Evolutionary conservation across 164 flowering plant species (phyloP), one percentile per base, ranked within the genome.

Genomic region (Macadamia integrifolia): DNA sequence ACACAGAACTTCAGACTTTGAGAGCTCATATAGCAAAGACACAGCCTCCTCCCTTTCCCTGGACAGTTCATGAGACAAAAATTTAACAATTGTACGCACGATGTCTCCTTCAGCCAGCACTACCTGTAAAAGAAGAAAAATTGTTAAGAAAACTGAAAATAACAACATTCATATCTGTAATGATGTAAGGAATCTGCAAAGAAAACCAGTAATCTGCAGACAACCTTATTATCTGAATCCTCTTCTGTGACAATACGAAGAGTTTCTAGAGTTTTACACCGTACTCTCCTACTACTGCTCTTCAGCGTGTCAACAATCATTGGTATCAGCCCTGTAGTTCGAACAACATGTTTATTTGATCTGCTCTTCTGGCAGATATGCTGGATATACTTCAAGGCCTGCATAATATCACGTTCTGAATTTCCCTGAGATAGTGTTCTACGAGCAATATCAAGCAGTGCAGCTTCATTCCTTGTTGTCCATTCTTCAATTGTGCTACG

Each of bases 31-130:
- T 59, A 94, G 74, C 83, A 94, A 80, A 64, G 86, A 81, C 44
- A 94, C 86, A 76, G 99, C 98, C 81, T 84, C 92, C 77, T 85
- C 93, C 77, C 92, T 85, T 77, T 90, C 99, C 72, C 84, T 85
- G 32, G 96, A 87, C 53, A 63, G 92, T 69, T 91, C 97, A 64
- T 87, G 86, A 44, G 87, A 85, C 81, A 94, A 74, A 74, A 92
- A 89, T 64, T 94, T 94, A 29, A 94, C 97, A 71, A 89, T 81
- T 31, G 91, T 89, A 6, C 98, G 93, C 44, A 94, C 81, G 42
- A 86, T 90, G 71, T 87, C 92, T 7, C 97, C 98, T 74, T 83
- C 86, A 65, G 84, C 94, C 79, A 90, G 75, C 66, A 85, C 85
- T 80, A 82, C 98, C 98, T 94, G 81, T 64, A 79, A 66, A 73